Base-by-base conservation (phyloP, 768 basidiomycete species). In the Lentinula lateritia region DNA sequence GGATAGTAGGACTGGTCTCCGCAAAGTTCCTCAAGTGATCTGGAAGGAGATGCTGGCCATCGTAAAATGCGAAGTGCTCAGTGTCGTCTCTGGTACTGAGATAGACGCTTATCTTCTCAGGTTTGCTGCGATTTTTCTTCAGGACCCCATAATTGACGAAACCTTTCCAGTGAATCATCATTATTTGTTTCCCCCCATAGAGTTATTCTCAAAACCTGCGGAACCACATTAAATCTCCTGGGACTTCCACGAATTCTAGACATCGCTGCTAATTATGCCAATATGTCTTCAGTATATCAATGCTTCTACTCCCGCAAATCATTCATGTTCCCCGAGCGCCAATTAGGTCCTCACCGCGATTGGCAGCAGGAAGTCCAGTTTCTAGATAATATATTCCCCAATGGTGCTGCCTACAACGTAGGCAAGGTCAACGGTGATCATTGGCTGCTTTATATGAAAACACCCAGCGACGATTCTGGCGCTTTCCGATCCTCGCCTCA, bases 1-100 rank as follows among this genome's bases (percentile, higher is more conserved):
- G 50, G 74, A 76, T 64, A 79, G 74, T 70, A 85, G 80, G 72
- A 74, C 75, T 20, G 97, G 97, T 41, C 82, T 99, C 50, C 80
- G 95, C 61, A 83, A 78, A 66, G 87, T 99, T 38, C 80, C 85
- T 66, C 80, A 87, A 62, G 73, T 79, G 35, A 78, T 90, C 36
- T 99, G 97, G 97, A 95, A 97, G 76, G 91, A 93, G 62, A 97
- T 99, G 94, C 86, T 99, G 63, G 88, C 88, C 75, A 92, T 96
- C 65, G 97, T 99, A 71, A 88, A 91, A 71, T 99, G 97, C 81
- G 93, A 97, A 71, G 91, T 98, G 42, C 83, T 99, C 72, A 96
- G 88, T 70, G 87, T 92, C 60, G 81, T 97, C 50, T 82, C 92
- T 70, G 97, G 96, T 62, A 75, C 81, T n/a, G 92, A 96, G 67